Percentiles rank a stretch among this genome's conserved stretches.
Evolutionary conservation across 2,329 filamentous ascomycete genomes (phyloP).

Genomic region (Macrophomina tecta): DNA sequence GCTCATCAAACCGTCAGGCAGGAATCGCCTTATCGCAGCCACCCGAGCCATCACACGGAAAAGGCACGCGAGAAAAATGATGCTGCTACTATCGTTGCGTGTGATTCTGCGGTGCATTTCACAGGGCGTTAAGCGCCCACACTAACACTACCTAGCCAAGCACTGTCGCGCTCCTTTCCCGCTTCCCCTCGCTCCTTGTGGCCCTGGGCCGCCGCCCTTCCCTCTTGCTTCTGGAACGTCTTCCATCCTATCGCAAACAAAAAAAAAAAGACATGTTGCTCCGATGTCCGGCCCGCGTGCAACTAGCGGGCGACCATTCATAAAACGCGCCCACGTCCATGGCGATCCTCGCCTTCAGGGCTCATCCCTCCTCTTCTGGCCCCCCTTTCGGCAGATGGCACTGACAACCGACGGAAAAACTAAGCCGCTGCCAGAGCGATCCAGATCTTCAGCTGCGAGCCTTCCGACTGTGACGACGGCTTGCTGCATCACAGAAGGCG

Average conservation of each 20-base stretch:
- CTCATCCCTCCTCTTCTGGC: slow-evolving; percentile 1
- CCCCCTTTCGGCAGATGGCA: background rate
- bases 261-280: slow-evolving; percentile 12
- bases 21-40: slow-evolving; percentile 13
- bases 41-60: background rate
- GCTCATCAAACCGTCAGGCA: slow-evolving; percentile 1
- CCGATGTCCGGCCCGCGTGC: slow-evolving; percentile 1
- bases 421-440: slow-evolving; percentile 4
- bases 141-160: slow-evolving; percentile 14
- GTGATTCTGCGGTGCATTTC: slow-evolving; percentile 26
- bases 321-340: background rate
- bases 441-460: slow-evolving; percentile 20
- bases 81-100: slow-evolving; percentile 14
- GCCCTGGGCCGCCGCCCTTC: slow-evolving; percentile 3
- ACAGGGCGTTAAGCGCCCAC: slow-evolving; percentile 25
- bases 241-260: slow-evolving; percentile 2
- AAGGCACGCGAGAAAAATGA: slow-evolving; percentile 4
- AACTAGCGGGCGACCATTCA: slow-evolving; percentile 12
- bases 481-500: slow-evolving; percentile 26
- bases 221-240: slow-evolving; percentile 24
- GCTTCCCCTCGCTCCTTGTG: slow-evolving; percentile 18
- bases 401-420: slow-evolving; percentile 8
- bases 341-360: background rate
- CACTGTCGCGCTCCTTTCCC: slow-evolving; percentile 20
- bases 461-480: slow-evolving; percentile 29